These are phyloP conservation scores for Penicillium soppii DNA, from an alignment of 495 filamentous ascomycete genomes.

Conservation along the genomic window DNA sequence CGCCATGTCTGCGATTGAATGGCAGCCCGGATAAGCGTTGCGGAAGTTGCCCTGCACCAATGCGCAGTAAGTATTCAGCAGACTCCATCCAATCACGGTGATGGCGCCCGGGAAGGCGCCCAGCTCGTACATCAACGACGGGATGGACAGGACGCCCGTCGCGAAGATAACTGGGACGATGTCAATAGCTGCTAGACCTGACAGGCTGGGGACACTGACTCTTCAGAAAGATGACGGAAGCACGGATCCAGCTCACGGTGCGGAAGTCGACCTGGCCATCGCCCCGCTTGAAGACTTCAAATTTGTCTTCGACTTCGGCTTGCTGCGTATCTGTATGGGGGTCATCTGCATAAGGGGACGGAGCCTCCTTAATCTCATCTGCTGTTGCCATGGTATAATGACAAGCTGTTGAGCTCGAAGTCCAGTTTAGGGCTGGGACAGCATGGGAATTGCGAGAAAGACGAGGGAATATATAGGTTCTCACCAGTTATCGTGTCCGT, in stretches of 20 bases:
- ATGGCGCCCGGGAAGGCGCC: slow-evolving; percentile 60
- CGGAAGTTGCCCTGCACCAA: slow-evolving; percentile 41
- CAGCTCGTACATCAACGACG: slow-evolving; percentile 57
- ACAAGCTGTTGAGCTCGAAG: background rate
- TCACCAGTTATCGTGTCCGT: background rate
- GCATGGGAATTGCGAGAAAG: background rate
- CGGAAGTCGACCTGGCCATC: slow-evolving; percentile 54
- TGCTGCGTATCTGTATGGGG: slow-evolving; percentile 9
- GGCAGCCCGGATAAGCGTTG: slow-evolving; percentile 36
- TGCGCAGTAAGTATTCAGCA: slow-evolving; percentile 57
- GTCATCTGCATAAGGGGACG: slow-evolving; percentile 6
- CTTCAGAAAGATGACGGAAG: slow-evolving; percentile 58
- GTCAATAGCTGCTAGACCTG: background rate
- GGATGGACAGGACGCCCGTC: slow-evolving; percentile 61
- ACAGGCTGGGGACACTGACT: slow-evolving; percentile 13
- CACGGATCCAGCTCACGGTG: slow-evolving; percentile 56
- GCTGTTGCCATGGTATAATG: slow-evolving; percentile 11
- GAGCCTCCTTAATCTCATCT: slow-evolving; percentile 22
- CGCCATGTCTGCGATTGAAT: slow-evolving; percentile 66
- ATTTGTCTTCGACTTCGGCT: slow-evolving; percentile 22
- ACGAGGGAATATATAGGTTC: background rate
- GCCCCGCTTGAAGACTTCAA: slow-evolving; percentile 53
- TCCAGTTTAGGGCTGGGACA: background rate
- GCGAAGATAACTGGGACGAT: slow-evolving; percentile 42
- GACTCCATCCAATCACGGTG: slow-evolving; percentile 56